Conservation (phyloP, 306 rosid species). For the Ceratonia siliqua region DNA sequence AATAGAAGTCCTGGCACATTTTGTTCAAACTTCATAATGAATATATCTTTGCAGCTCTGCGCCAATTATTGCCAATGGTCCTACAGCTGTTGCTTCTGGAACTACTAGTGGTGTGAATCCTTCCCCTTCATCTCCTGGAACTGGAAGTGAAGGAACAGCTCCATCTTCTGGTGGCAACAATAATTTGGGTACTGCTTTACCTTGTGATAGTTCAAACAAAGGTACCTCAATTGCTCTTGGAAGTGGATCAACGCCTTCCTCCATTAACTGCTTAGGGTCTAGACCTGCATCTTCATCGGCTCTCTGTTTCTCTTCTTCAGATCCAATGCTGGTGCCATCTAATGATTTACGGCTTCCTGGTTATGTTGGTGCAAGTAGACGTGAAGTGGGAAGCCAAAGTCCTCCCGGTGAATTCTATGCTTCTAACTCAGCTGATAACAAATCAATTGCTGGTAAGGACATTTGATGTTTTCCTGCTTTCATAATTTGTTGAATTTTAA, state of each 20-base stretch:
- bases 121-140: slow-evolving; percentile 42
- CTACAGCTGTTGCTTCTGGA: slow-evolving; percentile 52
- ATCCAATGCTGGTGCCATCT: slow-evolving; percentile 65
- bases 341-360: slow-evolving; percentile 61
- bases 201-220: slow-evolving; percentile 48
- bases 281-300: slow-evolving; percentile 51
- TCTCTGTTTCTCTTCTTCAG: slow-evolving; percentile 61
- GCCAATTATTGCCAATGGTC: slow-evolving; percentile 53
- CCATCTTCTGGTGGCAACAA: slow-evolving; percentile 46
- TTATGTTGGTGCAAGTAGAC: slow-evolving; percentile 61
- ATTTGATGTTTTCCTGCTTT: slow-evolving; percentile 21
- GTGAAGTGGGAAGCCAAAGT: slow-evolving; percentile 57
- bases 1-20: slow-evolving; percentile 12
- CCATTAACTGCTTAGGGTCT: slow-evolving; percentile 40
- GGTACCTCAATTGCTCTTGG: slow-evolving; percentile 41
- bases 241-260: slow-evolving; percentile 44
- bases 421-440: slow-evolving; percentile 43
- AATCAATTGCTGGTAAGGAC: slow-evolving; percentile 55
- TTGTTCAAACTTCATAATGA: slow-evolving; percentile 27
- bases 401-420: slow-evolving; percentile 58
- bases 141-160: slow-evolving; percentile 48
- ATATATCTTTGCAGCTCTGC: slow-evolving; percentile 59
- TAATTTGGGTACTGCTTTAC: slow-evolving; percentile 44
- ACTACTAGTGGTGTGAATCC: slow-evolving; percentile 42
- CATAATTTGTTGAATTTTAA: slow-evolving; percentile 17